Conservation (phyloP, 768 basidiomycete genomes). For the Lactarius indigo region DNA sequence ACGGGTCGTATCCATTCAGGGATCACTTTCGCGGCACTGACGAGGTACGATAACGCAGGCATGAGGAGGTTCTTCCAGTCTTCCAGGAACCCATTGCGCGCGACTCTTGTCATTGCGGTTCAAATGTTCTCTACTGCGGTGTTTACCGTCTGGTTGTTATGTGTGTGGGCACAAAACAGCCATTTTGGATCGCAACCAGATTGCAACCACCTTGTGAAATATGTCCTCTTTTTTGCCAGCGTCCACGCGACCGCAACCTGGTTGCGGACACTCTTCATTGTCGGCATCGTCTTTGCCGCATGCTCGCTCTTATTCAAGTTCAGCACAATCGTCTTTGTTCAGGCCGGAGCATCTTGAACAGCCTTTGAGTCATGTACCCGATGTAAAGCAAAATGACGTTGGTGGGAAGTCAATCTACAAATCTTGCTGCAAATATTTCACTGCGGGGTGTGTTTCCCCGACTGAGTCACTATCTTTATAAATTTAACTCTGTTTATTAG, state of each 20-base stretch:
- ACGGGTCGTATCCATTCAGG: not conserved
- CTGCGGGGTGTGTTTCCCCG: not conserved
- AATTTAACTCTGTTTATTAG: not conserved
- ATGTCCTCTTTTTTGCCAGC: not conserved
- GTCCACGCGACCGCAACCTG: not conserved
- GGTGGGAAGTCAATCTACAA: too few relatives aligned
- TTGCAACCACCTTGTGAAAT: constrained; percentile 15
- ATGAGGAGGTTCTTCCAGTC: not conserved
- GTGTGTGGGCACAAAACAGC: constrained; percentile 4
- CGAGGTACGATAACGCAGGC: not conserved
- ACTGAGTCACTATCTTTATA: not conserved
- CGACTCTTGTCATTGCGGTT: not conserved
- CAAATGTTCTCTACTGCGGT: not conserved
- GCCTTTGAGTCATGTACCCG: not conserved
- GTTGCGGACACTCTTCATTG: constrained; percentile 13
- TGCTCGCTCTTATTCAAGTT: constrained; percentile 9
- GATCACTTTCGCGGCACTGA: not conserved
- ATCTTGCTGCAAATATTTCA: not conserved
- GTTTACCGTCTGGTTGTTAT: constrained; percentile 10
- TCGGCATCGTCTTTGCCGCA: not conserved
- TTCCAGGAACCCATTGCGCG: not conserved
- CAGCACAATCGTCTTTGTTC: not conserved
- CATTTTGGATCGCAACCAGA: constrained; percentile 10
- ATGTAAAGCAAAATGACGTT: not conserved
- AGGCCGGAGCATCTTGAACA: not conserved